Percentiles rank a stretch among this genome's conserved stretches.
These are phyloP conservation scores for Simplicillium sp. DNA, from an alignment of 2,329 filamentous ascomycete species.

Conservation along the genomic window DNA sequence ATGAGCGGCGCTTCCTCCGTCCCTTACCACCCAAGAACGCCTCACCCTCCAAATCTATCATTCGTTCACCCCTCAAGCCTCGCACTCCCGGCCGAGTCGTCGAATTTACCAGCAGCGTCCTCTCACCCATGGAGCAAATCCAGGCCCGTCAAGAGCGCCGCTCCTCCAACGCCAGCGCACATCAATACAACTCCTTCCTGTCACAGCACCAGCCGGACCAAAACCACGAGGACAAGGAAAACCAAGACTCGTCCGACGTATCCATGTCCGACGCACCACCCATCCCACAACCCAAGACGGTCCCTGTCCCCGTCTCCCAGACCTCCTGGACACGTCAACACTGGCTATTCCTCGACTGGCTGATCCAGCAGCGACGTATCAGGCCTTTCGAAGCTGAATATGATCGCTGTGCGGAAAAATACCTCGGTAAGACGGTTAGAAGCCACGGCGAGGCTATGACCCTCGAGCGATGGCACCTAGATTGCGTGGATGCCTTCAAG, in stretches of 20 bases:
- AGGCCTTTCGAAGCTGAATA: constrained; percentile 23
- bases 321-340: constrained; percentile 39
- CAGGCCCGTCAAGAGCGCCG: constrained; percentile 19
- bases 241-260: constrained; percentile 14
- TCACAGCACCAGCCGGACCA: constrained; percentile 8
- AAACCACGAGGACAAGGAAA: constrained; percentile 21
- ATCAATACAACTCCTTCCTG: constrained; percentile 9
- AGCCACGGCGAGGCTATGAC: constrained; percentile 35
- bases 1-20: constrained; percentile 31
- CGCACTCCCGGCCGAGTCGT: constrained; percentile 50
- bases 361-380: constrained; percentile 37
- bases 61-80: constrained; percentile 47
- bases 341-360: constrained; percentile 42
- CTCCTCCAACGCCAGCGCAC: constrained; percentile 13
- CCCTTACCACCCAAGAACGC: constrained; percentile 40
- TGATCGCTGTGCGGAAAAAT: constrained; percentile 19
- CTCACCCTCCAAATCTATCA: constrained; percentile 46
- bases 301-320: constrained; percentile 23
- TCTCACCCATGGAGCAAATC: constrained; percentile 34
- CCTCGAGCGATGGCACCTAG: constrained; percentile 47
- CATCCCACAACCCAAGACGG: constrained; percentile 5
- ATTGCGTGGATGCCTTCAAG: constrained; percentile 45
- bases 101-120: constrained; percentile 43
- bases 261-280: constrained; percentile 17
- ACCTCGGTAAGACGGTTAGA: constrained; percentile 38